phyloP scores from a whole-genome alignment of 768 basidiomycete species.

The Tubosaeta sp. region DNA sequence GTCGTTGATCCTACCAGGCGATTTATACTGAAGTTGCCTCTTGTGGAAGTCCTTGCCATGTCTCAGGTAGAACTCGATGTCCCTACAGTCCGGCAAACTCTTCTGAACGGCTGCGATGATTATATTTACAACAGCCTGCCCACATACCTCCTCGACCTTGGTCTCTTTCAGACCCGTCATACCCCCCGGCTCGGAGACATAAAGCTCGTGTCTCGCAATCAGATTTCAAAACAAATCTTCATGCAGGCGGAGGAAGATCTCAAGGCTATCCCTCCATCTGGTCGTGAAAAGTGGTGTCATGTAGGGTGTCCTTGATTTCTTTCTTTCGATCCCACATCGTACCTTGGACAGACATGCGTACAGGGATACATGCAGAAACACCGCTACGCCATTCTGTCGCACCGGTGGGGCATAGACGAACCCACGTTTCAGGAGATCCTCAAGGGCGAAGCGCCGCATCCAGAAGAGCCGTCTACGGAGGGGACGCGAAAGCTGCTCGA shows the following conservation, averaged over 20 bases:
- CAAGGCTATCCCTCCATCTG: not conserved
- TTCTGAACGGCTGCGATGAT: not conserved
- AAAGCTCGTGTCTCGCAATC: slow-evolving; percentile 1
- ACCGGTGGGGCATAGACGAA: not conserved
- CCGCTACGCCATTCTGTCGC: slow-evolving; percentile 5
- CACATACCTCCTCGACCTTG: slow-evolving; percentile 2
- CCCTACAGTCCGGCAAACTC: not conserved
- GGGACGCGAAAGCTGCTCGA: not conserved
- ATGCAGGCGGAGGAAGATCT: not conserved
- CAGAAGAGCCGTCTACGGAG: not conserved
- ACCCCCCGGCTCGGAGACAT: not conserved
- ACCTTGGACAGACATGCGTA: not conserved
- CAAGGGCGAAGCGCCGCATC: not conserved
- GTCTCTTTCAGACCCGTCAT: not conserved
- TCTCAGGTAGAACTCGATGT: not conserved
- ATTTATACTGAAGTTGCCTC: too few species aligned
- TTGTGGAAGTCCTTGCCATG: not conserved
- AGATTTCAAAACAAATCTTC: not conserved
- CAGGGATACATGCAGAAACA: not conserved
- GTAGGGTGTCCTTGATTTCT: not conserved
- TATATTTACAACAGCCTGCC: slow-evolving; percentile 1
- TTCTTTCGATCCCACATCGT: not conserved
- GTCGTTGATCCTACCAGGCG: slow-evolving; percentile 24
- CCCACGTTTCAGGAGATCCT: slow-evolving; percentile 1
- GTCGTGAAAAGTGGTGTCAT: not conserved